Evolutionary conservation across 1,284 basidiomycete genomes (phyloP), one percentile per base, ranked within the genome.

Genomic region (Marasmius sp.): DNA sequence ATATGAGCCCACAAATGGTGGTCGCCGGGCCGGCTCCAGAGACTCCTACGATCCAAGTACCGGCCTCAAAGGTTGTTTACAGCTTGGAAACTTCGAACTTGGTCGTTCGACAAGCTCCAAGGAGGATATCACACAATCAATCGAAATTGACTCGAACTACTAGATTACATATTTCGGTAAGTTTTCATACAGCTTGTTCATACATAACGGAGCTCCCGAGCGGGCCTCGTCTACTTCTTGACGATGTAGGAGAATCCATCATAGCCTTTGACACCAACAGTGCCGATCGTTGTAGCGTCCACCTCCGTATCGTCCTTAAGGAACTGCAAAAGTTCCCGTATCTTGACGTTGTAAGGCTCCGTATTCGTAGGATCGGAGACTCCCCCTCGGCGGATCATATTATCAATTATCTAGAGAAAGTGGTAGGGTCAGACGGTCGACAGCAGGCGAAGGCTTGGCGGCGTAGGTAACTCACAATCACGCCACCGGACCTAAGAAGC

Each of bases 211-310:
- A 27, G 5, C 27, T 27, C 27, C 27, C 27, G 27, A 27, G 27
- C 2, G 2, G 5, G 27, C 27, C 27, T 5, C 27, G 5, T 43
- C 20, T 48, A 65, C 38, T 61, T 65, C 22, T 61, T 59, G 20
- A 82, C 59, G 0, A 82, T 81, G 66, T 85, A 88, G 57, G 86
- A 66, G 71, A 87, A 86, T 0, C 86, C 86, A 67, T 88, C 86
- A 63, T 82, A 86, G 6, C 84, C 84, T 67, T 85, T 88, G 67
- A 84, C 83, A 20, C 85, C 85, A 1, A 83, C 85, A 0, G 82
- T 86, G 1, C 75, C 78, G 12, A 87, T 80, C 0, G 85, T 86
- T 0, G 85, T 87, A 8, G 83, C 84, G 14, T 88, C 85, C 0
- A 87, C 81, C 20, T 84, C 83, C 9, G 70, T 67, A 67, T 88